Conservation (phyloP, 257 asterid genomes). For the Solanum bulbocastanum region DNA sequence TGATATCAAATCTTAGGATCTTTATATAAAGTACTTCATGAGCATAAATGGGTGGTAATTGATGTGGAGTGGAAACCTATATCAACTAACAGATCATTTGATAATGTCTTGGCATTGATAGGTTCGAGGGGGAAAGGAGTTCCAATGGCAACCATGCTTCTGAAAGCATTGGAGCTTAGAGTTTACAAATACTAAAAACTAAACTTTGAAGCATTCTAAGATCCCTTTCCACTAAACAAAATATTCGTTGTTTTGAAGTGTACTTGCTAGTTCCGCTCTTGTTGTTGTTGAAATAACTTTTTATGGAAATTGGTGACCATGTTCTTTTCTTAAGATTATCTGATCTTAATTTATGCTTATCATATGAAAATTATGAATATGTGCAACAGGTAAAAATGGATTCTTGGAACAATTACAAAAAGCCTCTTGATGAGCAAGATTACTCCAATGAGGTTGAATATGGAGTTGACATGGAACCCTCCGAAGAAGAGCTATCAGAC, state of each 20-base stretch:
- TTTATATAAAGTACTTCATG: not conserved
- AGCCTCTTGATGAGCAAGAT: slow-evolving; percentile 54
- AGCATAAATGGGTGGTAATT: not conserved
- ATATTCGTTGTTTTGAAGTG: not conserved
- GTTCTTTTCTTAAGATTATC: not conserved
- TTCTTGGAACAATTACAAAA: slow-evolving; percentile 58
- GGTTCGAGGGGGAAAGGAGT: not conserved
- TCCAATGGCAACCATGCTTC: not conserved
- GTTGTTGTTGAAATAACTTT: not conserved
- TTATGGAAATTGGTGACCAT: not conserved
- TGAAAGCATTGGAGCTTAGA: not conserved
- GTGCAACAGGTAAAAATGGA: slow-evolving; percentile 44
- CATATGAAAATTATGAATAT: not conserved
- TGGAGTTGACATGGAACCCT: slow-evolving; percentile 39
- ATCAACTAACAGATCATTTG: not conserved
- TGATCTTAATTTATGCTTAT: not conserved
- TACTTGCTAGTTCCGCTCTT: not conserved
- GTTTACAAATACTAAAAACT: not conserved
- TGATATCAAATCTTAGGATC: not conserved
- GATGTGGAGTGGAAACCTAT: not conserved
- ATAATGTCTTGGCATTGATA: not conserved
- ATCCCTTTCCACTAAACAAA: not conserved
- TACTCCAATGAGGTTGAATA: slow-evolving; percentile 45
- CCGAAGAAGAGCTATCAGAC: slow-evolving; percentile 57
- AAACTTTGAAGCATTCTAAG: not conserved